Evolutionary conservation across 441 rosid species (phyloP).

Genomic region (Gossypium aridum): DNA sequence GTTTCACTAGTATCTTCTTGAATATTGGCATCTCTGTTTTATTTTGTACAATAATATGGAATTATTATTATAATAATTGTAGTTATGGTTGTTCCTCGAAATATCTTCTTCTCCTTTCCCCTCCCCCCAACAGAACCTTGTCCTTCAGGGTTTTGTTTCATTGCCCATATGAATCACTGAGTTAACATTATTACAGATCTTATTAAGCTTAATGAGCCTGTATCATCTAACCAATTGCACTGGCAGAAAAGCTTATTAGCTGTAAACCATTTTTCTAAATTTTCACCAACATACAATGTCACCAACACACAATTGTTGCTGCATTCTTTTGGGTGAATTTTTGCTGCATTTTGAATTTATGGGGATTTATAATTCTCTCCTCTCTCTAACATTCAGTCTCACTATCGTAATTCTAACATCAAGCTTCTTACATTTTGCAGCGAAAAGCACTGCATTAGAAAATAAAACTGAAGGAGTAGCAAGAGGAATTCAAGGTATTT

Average conservation of each 20-base stretch:
- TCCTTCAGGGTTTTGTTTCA: background rate
- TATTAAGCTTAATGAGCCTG: background rate
- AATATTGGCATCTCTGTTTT: background rate
- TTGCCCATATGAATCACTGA: background rate
- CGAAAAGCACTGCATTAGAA: conserved; percentile 79
- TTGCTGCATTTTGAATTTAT: background rate
- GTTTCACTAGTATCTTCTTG: no score
- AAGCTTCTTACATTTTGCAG: conserved; percentile 31
- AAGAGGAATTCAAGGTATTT: conserved; percentile 77
- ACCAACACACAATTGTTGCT: background rate
- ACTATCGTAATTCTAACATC: background rate
- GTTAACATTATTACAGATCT: background rate
- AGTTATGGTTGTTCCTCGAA: no score
- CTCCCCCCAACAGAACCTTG: background rate
- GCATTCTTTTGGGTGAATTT: no score
- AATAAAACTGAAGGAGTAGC: conserved; percentile 79
- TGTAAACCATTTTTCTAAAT: no score
- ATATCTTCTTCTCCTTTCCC: background rate
- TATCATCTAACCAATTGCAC: background rate
- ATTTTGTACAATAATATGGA: background rate
- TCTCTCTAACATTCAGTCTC: background rate
- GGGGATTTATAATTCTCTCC: background rate
- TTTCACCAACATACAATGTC: no score
- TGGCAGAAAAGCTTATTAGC: background rate
- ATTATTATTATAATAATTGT: no score